A percentile compares a stretch with the other conserved stretches of the same genome.
These are phyloP conservation scores for Schwanniomyces pseudopolymorphus DNA, from an alignment of 805 yeast genomes.

Conservation along the genomic window DNA sequence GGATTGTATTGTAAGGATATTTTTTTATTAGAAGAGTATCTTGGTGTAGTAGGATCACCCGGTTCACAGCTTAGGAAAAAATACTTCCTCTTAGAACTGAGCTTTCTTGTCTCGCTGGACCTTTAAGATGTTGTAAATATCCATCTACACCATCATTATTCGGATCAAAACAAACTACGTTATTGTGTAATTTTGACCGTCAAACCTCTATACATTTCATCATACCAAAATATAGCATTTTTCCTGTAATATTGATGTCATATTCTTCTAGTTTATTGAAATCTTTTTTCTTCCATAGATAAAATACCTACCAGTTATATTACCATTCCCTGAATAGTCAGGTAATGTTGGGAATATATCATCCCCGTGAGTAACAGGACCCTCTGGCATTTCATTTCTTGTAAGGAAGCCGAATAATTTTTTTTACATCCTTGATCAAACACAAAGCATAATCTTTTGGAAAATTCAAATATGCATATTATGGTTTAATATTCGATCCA, in stretches of 20 bases:
- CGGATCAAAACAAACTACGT: constrained; percentile 49
- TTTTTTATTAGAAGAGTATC: constrained; percentile 52
- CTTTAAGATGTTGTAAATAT: constrained; percentile 65
- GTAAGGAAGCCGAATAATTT: constrained; percentile 52
- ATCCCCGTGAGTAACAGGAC: constrained; percentile 46
- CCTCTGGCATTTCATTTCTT: constrained; percentile 47
- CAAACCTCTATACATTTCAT: constrained; percentile 65
- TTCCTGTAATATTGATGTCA: constrained; percentile 53
- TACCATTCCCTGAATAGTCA: constrained; percentile 75
- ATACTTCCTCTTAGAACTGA: constrained; percentile 78
- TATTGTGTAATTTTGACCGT: constrained; percentile 78
- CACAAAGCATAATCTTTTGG: constrained; percentile 57
- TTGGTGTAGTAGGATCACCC: constrained; percentile 75
- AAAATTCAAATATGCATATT: constrained; percentile 61
- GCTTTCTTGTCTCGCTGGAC: constrained; percentile 76
- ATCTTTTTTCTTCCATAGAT: constrained; percentile 67
- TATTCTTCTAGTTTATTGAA: constrained; percentile 45
- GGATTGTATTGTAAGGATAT: constrained; percentile 52
- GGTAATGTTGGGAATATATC: constrained; percentile 68
- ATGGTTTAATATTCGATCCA: constrained; percentile 59
- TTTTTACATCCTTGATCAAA: constrained; percentile 36
- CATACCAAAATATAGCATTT: constrained; percentile 67
- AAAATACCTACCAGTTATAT: constrained; percentile 63
- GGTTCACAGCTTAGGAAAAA: constrained; percentile 57
- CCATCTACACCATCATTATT: constrained; percentile 49